A percentile compares a stretch with the other conserved stretches of the same genome.
Evolutionary conservation across 306 rosid species (phyloP).

Genomic region (Begonia loranthoides): DNA sequence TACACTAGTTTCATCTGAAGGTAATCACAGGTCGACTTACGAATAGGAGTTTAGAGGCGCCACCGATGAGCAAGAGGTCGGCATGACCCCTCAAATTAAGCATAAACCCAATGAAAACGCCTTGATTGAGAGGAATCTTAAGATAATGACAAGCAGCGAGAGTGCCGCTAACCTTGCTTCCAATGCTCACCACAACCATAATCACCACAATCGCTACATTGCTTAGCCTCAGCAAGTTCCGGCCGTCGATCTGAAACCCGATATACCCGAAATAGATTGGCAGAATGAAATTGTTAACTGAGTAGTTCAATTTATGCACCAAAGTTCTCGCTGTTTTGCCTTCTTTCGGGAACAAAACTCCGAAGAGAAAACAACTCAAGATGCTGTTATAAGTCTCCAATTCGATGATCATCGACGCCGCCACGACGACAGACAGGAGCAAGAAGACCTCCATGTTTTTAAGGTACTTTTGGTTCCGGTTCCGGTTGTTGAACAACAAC

Average conservation of each 20-base stretch:
- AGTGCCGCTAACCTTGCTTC: slow-evolving; percentile 64
- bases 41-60: slow-evolving; percentile 31
- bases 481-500: slow-evolving; percentile 45
- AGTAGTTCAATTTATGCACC: slow-evolving; percentile 55
- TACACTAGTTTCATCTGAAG: too few species aligned
- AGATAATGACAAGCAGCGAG: slow-evolving; percentile 49
- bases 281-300: slow-evolving; percentile 67
- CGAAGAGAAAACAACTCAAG: slow-evolving; percentile 40
- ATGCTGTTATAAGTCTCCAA: slow-evolving; percentile 46
- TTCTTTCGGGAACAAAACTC: slow-evolving; percentile 57
- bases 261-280: slow-evolving; percentile 79
- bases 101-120: slow-evolving; percentile 57
- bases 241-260: slow-evolving; percentile 62
- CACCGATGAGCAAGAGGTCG: slow-evolving; percentile 69
- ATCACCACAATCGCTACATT: slow-evolving; percentile 10
- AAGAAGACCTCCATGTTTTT: slow-evolving; percentile 48
- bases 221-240: slow-evolving; percentile 13
- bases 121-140: slow-evolving; percentile 54
- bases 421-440: slow-evolving; percentile 38
- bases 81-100: slow-evolving; percentile 84
- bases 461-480: slow-evolving; percentile 52
- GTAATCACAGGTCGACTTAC: too few species aligned
- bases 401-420: slow-evolving; percentile 50
- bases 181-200: slow-evolving; percentile 48
- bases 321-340: slow-evolving; percentile 82